A percentile compares a stretch with the other conserved stretches of the same genome.
Conservation (phyloP, 352 stramenopile genomes). For the Sclerospora graminicola region DNA sequence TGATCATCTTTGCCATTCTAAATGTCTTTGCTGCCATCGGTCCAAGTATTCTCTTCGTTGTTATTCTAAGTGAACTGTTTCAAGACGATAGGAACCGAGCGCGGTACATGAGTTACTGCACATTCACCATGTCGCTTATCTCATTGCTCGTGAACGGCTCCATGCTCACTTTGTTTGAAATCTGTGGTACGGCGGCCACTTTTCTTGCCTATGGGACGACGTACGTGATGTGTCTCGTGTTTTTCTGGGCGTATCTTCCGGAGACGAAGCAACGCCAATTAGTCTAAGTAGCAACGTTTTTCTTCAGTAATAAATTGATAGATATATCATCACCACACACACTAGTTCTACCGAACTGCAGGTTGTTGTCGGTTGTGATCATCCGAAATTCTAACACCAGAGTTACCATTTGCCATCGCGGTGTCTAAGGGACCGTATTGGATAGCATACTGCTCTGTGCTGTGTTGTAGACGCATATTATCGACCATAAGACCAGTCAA, state of each 20-base stretch:
- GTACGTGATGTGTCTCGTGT: slow-evolving; percentile 57
- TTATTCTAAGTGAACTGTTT: slow-evolving; percentile 82
- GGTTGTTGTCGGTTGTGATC: slow-evolving; percentile 7
- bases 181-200: slow-evolving; percentile 47
- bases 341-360: slow-evolving; percentile 12
- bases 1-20: slow-evolving; percentile 57
- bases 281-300: slow-evolving; percentile 23
- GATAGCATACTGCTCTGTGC: slow-evolving; percentile 50
- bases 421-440: slow-evolving; percentile 23
- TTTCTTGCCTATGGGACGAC: slow-evolving; percentile 55
- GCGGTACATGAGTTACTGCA: slow-evolving; percentile 84
- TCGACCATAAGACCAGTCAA: slow-evolving; percentile 77
- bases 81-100: slow-evolving; percentile 72
- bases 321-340: slow-evolving; percentile 8
- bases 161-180: slow-evolving; percentile 68
- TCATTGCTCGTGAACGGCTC: slow-evolving; percentile 77
- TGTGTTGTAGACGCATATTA: slow-evolving; percentile 60
- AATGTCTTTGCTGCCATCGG: slow-evolving; percentile 69
- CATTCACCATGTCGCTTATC: slow-evolving; percentile 81
- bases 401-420: slow-evolving; percentile 12
- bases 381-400: slow-evolving; percentile 21
- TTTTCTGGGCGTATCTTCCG: slow-evolving; percentile 60
- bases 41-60: slow-evolving; percentile 71
- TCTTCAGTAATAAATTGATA: slow-evolving; percentile 11
- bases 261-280: slow-evolving; percentile 75